phyloP scores from a whole-genome alignment of 23 red algal species.

The Gracilaria domingensis region DNA sequence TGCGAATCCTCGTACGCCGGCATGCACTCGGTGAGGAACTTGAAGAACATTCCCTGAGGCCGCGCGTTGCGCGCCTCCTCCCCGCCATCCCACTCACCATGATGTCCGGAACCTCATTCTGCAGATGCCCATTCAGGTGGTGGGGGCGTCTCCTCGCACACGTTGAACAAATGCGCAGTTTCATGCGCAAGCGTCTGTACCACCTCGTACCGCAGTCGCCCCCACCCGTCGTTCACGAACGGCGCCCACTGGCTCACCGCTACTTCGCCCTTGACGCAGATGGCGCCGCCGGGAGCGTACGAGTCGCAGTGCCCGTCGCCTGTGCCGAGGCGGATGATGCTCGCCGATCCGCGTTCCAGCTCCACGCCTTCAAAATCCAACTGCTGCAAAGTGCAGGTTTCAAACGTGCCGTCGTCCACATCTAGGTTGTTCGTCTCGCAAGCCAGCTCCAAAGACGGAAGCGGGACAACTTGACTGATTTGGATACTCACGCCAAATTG shows the following conservation, averaged over 20 bases:
- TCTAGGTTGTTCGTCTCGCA: neutral
- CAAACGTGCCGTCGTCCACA: neutral
- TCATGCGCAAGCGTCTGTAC: neutral
- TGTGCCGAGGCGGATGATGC: neutral
- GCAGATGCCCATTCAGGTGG: neutral
- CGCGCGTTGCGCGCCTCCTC: neutral
- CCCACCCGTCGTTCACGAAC: neutral
- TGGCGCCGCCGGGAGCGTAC: neutral
- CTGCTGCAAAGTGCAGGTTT: neutral
- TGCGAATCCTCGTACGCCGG: neutral
- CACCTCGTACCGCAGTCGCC: neutral
- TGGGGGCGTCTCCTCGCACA: neutral
- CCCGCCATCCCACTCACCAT: neutral
- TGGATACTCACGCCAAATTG: neutral
- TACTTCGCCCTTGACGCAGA: neutral
- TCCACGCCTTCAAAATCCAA: neutral
- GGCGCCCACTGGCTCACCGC: neutral
- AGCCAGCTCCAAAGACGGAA: neutral
- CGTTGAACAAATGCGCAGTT: neutral
- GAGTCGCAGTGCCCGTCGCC: neutral
- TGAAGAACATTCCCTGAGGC: neutral
- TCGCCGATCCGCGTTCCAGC: neutral
- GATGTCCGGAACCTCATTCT: neutral
- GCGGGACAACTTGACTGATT: neutral
- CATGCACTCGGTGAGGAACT: neutral